Base-by-base conservation (phyloP, 805 yeast genomes). In the Starmerella tilneyi region DNA sequence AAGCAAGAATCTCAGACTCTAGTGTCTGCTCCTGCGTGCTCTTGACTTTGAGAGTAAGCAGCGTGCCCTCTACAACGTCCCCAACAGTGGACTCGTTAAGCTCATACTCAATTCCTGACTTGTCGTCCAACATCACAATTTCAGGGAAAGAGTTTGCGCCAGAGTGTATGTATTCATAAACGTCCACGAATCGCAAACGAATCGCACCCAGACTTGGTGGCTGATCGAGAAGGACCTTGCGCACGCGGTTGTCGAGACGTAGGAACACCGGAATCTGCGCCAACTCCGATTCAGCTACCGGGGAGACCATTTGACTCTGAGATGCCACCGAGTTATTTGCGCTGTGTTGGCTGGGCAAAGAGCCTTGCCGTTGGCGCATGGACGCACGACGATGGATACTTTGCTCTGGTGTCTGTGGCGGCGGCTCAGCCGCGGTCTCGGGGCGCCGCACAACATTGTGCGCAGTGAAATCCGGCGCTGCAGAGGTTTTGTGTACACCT, bases 111-210 rank as follows among this genome's bases (percentile, higher is more conserved):
- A 86, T 71, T 0, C 73, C 74, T 26, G 72, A 68, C 2, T 64
- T 60, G 0, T 73, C 71, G 48, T 84, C 94, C 49, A 72, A 77
- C 5, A 86, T 69, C 55, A 82, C 81, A 22, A 92, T 73, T 11
- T 79, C 82, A 0, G 97, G 96, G 53, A 85, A 84, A 1, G 74
- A 63, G 11, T 76, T 73, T 17, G 49, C 56, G 0, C 75, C 62
- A 0, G 81, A 80, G 0, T 94, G 92, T 0, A 89, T 73, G 59
- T 81, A 85, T 2, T 89, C 84, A 65, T 86, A 88, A 55, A 78
- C 83, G 56, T 89, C 95, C 5, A 88, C 83, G 58, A 89, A 89
- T 20, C 83, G 64, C 1, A 85, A 68, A 36, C 92, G 70, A 13
- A 56, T 39, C 1, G 58, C 59, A 1, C 58, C 57, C 21, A 50